These are phyloP conservation scores for Aquanectria penicillioides DNA, from an alignment of 2,329 filamentous ascomycete species.

Conservation along the genomic window DNA sequence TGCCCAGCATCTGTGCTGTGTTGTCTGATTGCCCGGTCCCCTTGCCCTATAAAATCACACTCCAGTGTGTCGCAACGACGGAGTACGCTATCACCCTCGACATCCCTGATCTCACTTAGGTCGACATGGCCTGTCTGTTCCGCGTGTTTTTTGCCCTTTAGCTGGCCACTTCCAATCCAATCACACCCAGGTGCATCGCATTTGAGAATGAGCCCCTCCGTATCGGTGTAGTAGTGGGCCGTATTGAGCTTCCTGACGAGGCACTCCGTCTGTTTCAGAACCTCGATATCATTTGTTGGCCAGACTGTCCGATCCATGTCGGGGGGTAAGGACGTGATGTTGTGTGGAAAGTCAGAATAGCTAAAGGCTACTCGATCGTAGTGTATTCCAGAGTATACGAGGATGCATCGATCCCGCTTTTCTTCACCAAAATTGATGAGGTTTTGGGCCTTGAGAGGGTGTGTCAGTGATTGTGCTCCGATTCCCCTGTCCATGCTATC, in stretches of 20 bases:
- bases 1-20: conserved; percentile 72
- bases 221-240: conserved; percentile 89
- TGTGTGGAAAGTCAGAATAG: conserved; percentile 66
- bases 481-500: too few species aligned
- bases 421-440: conserved; percentile 78
- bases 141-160: conserved; percentile 70
- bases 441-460: conserved; percentile 42
- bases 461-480: conserved; percentile 7
- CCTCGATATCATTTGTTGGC: conserved; percentile 65
- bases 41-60: conserved; percentile 74
- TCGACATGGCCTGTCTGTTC: conserved; percentile 67
- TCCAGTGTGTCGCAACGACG: conserved; percentile 74
- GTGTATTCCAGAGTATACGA: conserved; percentile 93
- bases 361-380: conserved; percentile 90
- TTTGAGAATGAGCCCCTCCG: conserved; percentile 78
- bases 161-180: conserved; percentile 74
- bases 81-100: conserved; percentile 80
- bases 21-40: conserved; percentile 65
- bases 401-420: conserved; percentile 73
- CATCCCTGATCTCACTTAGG: conserved; percentile 76
- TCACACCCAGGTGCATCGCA: conserved; percentile 76
- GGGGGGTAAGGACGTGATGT: conserved; percentile 67
- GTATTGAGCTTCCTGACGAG: conserved; percentile 73
- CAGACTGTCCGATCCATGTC: conserved; percentile 78
- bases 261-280: conserved; percentile 74